Evolutionary conservation across 2,329 filamentous ascomycete species (phyloP), one percentile per base, ranked within the genome.

Genomic region (Pseudogymnoascus verrucosus): DNA sequence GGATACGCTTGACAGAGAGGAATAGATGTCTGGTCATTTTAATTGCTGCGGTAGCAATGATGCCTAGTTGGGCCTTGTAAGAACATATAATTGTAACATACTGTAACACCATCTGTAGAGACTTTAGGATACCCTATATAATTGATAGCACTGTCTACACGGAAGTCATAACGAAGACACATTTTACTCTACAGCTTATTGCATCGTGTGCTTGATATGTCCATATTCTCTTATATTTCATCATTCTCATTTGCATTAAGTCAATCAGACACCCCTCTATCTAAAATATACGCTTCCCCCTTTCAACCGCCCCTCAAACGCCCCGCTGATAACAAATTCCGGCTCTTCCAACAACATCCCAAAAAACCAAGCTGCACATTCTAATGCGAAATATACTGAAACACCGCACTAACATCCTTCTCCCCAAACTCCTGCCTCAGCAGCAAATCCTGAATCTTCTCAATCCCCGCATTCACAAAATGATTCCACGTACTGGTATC

Each of bases 401-500:
- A 99, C 36, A 98, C 92, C 10, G 93, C 91, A 67, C 91, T 97
- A 7, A 99, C 92, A 71, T 91, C 90, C 23, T 81, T 78, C 75
- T 93, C 87, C 3, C 81, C 83, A 64, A 83, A 85, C 77, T 99
- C 95, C 76, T 98, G 95, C 68, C 93, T 84, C 60, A 99, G 78
- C 72, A 99, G 73, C 73, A 97, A 76, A 78, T 99, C 95, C 75
- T 99, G 93, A 65, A 99, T 99, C 65, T 84, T 83, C 67, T 85
- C 84, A 72, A 99, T 76, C 0, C 85, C 88, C 3, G 87, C 84
- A 70, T 96, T 97, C 47, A 89, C 84, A 77, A 97, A 96, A 76
- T 99, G 95, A 72, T 99, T 99, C 95, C 95, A 99, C n/a, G 91
- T 93, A 76, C 92, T 98, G 21, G 95, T 98, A 72, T 99, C 95